Conservation (phyloP, 352 stramenopile genomes). For the Pythium pectinolyticum region DNA sequence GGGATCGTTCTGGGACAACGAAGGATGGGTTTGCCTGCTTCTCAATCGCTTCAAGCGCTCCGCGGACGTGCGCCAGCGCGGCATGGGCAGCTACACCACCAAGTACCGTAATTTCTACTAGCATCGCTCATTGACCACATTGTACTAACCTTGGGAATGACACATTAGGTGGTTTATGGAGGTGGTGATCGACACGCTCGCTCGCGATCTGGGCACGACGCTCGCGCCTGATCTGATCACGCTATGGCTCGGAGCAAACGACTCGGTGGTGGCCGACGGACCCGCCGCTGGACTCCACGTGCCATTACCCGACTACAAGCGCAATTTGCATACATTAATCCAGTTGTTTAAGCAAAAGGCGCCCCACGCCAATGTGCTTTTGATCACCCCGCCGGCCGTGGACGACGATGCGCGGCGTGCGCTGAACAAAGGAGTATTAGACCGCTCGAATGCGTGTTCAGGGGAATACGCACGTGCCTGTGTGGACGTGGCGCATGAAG, state of each 20-base stretch:
- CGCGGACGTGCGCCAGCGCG: conserved; percentile 49
- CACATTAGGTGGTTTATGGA: conserved; percentile 33
- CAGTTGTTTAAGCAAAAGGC: conserved; percentile 27
- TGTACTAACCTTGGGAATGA: neutral
- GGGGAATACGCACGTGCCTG: conserved; percentile 48
- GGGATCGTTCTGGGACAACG: conserved; percentile 32
- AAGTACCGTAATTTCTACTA: too few relatives aligned
- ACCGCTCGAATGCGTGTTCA: conserved; percentile 43
- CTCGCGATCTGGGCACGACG: conserved; percentile 30
- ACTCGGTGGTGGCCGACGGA: conserved; percentile 40
- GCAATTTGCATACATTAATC: conserved; percentile 44
- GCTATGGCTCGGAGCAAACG: conserved; percentile 57
- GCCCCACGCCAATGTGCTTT: conserved; percentile 35
- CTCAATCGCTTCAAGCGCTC: conserved; percentile 58
- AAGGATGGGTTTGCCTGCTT: conserved; percentile 50
- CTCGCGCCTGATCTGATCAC: conserved; percentile 35
- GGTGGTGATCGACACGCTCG: conserved; percentile 28
- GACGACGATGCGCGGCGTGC: conserved; percentile 32
- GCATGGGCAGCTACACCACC: conserved; percentile 57
- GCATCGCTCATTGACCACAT: too few relatives aligned
- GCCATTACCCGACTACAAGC: conserved; percentile 39
- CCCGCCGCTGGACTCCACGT: conserved; percentile 42
- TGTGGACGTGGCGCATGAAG: conserved; percentile 35
- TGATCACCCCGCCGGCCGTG: conserved; percentile 61
- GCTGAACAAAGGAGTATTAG: conserved; percentile 17